phyloP scores from a whole-genome alignment of 1,284 basidiomycete genomes.

The Malassezia restricta region DNA sequence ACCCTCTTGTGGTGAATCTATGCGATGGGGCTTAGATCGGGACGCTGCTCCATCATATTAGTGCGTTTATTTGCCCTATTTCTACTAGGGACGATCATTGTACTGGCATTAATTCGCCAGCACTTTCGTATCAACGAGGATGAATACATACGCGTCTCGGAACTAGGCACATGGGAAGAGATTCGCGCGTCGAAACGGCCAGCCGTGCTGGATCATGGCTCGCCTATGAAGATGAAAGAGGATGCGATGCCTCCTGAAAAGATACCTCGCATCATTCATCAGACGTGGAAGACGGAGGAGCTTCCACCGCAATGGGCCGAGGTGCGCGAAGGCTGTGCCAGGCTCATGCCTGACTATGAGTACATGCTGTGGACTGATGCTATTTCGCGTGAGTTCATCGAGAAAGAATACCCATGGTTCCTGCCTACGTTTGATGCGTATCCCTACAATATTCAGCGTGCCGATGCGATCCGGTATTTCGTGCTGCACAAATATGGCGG shows the following conservation, averaged over 20 bases:
- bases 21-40: conserved; percentile 16
- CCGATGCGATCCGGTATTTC: conserved; percentile 95
- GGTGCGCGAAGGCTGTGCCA: conserved; percentile 46
- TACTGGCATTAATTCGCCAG: conserved; percentile 77
- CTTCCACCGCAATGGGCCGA: conserved; percentile 71
- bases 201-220: conserved; percentile 20
- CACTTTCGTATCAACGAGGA: conserved; percentile 63
- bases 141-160: conserved; percentile 32
- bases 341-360: conserved; percentile 65
- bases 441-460: conserved; percentile 84
- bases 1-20: too few relatives aligned
- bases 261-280: conserved; percentile 86
- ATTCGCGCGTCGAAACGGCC: conserved; percentile 26
- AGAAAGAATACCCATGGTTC: conserved; percentile 77
- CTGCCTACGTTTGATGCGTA: conserved; percentile 84
- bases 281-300: conserved; percentile 90
- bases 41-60: conserved; percentile 46
- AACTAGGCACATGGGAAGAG: conserved; percentile 40
- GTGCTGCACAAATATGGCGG: conserved; percentile 85
- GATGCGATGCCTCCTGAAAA: conserved; percentile 23
- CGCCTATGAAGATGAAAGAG: background rate
- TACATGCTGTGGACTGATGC: conserved; percentile 97
- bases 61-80: conserved; percentile 70
- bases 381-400: conserved; percentile 75
- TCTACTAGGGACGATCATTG: conserved; percentile 76